These are phyloP conservation scores for Steccherinum ochraceum DNA, from an alignment of 768 basidiomycete species.

Conservation along the genomic window DNA sequence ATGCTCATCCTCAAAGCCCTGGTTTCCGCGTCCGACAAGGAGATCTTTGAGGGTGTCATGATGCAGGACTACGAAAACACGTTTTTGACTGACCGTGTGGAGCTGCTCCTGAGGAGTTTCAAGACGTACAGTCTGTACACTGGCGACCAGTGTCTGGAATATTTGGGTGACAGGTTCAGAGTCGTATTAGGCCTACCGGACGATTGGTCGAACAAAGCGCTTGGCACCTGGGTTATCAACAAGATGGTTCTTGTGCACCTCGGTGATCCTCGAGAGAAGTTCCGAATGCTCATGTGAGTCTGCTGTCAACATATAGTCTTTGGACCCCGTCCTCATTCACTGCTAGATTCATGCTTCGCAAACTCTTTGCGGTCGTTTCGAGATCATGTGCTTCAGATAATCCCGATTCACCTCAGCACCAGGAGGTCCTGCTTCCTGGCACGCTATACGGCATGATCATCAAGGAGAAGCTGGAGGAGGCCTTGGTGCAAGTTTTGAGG, in stretches of 20 bases:
- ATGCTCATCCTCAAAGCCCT: constrained; percentile 95
- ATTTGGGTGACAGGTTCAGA: constrained; percentile 94
- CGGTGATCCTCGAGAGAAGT: constrained; percentile 84
- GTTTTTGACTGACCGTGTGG: constrained; percentile 95
- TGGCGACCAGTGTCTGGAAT: constrained; percentile 87
- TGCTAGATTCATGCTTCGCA: constrained; percentile 91
- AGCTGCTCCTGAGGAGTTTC: constrained; percentile 89
- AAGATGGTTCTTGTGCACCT: constrained; percentile 91
- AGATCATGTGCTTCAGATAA: constrained; percentile 90
- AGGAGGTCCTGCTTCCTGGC: constrained; percentile 94
- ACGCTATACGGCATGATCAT: constrained; percentile 94
- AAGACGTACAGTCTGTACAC: constrained; percentile 88
- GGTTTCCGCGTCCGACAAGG: constrained; percentile 85
- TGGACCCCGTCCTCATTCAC: not conserved
- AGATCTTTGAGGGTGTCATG: constrained; percentile 93
- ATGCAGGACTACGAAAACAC: constrained; percentile 98
- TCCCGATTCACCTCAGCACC: constrained; percentile 97
- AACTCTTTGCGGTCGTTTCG: constrained; percentile 87
- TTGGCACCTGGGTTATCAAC: constrained; percentile 78
- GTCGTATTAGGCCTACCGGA: constrained; percentile 88
- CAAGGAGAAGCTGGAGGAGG: constrained; percentile 94
- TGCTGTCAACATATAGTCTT: not conserved
- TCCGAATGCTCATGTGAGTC: constrained; percentile 85
- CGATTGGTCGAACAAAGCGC: constrained; percentile 79
- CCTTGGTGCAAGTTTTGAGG: constrained; percentile 62